These are phyloP conservation scores for Penicillium maclennaniae DNA, from an alignment of 495 filamentous ascomycete species.

Conservation along the genomic window DNA sequence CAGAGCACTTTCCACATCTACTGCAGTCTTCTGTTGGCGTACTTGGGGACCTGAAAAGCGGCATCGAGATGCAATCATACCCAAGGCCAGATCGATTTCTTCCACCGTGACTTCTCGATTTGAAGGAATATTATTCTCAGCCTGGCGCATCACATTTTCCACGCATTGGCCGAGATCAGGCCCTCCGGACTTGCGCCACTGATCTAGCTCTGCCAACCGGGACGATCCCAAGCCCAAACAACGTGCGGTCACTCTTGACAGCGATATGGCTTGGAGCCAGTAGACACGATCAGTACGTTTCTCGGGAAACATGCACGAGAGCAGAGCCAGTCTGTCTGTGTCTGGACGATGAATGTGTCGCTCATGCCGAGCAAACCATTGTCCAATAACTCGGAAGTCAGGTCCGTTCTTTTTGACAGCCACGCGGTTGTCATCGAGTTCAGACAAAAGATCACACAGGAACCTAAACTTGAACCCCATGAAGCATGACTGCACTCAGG, in stretches of 20 bases:
- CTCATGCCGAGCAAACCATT: constrained; percentile 60
- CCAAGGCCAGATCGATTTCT: constrained; percentile 66
- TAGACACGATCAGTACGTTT: constrained; percentile 74
- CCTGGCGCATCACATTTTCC: constrained; percentile 58
- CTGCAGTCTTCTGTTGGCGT: constrained; percentile 41
- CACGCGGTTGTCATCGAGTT: constrained; percentile 44
- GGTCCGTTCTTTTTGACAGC: constrained; percentile 27
- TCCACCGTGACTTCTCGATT: constrained; percentile 59
- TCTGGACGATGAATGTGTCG: constrained; percentile 46
- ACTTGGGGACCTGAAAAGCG: constrained; percentile 66
- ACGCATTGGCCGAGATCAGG: constrained; percentile 69
- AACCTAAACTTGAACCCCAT: constrained; percentile 63
- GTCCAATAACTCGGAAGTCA: constrained; percentile 37
- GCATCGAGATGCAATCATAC: constrained; percentile 59
- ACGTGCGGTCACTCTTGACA: constrained; percentile 62
- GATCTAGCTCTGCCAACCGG: constrained; percentile 55
- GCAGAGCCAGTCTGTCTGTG: constrained; percentile 54
- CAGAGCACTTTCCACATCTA: constrained; percentile 46
- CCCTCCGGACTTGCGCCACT: constrained; percentile 54
- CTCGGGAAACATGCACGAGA: constrained; percentile 72
- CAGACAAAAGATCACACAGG: constrained; percentile 59
- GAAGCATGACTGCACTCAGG: neutral
- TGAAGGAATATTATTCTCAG: constrained; percentile 46
- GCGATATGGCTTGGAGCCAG: constrained; percentile 52
- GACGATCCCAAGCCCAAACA: constrained; percentile 57